phyloP scores from a whole-genome alignment of 2,329 filamentous ascomycete genomes.

The Ceratocystiopsis brevicomis region DNA sequence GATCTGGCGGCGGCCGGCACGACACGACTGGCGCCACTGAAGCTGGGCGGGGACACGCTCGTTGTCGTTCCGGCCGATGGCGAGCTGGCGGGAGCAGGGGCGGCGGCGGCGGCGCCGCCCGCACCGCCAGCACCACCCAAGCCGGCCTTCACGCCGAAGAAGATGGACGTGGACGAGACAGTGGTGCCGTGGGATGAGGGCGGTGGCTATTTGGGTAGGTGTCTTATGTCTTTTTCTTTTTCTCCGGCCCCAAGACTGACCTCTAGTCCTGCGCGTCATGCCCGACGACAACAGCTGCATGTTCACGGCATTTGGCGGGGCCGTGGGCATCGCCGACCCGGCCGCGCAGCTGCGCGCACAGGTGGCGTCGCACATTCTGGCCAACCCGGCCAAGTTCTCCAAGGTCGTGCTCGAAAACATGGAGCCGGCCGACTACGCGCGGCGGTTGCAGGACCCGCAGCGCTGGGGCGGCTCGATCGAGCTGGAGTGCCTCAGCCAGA shows the following conservation, averaged over 20 bases:
- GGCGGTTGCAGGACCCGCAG: slow-evolving; percentile 60
- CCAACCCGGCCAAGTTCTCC: slow-evolving; percentile 52
- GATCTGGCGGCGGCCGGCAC: slow-evolving; percentile 31
- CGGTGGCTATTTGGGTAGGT: slow-evolving; percentile 30
- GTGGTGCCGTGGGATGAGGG: slow-evolving; percentile 29
- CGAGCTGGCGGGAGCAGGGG: slow-evolving; percentile 12
- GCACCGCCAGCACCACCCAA: slow-evolving; percentile 5
- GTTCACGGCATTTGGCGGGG: slow-evolving; percentile 73
- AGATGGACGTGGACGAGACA: slow-evolving; percentile 22
- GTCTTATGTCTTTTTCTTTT: background rate
- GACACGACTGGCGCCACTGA: slow-evolving; percentile 22
- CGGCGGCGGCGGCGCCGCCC: background rate
- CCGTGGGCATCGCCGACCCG: slow-evolving; percentile 40
- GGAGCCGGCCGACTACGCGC: slow-evolving; percentile 56
- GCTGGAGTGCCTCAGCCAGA: slow-evolving; percentile 62
- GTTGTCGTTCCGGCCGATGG: slow-evolving; percentile 24
- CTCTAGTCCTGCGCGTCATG: slow-evolving; percentile 69
- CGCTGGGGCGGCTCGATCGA: slow-evolving; percentile 90
- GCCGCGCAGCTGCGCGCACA: slow-evolving; percentile 47
- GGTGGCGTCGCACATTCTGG: slow-evolving; percentile 60
- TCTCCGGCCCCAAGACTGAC: background rate
- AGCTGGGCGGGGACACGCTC: slow-evolving; percentile 31
- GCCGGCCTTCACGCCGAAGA: slow-evolving; percentile 14
- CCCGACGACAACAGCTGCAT: slow-evolving; percentile 91
- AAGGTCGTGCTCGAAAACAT: slow-evolving; percentile 54